phyloP scores from a whole-genome alignment of 257 asterid genomes.

The Fraxinus anomala region DNA sequence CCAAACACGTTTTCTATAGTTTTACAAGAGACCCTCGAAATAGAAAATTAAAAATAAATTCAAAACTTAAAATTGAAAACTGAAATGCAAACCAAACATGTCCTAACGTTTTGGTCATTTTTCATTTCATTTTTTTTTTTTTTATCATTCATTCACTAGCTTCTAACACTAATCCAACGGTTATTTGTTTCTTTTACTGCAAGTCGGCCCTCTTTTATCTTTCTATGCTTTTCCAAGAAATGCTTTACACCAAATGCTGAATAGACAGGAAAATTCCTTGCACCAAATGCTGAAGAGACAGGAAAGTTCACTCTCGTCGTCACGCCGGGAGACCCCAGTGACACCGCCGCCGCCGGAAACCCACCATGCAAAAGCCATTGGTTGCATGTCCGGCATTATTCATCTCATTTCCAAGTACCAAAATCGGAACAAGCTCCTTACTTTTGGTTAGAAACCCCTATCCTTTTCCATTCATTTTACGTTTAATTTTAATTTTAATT shows the following conservation, averaged over 20 bases:
- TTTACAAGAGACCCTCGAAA: too few species aligned
- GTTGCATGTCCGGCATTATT: constrained; percentile 86
- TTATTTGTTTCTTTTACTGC: constrained; percentile 22
- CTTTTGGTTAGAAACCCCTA: constrained; percentile 46
- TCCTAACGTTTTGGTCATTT: neutral
- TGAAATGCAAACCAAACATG: too few species aligned
- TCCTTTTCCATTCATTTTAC: neutral
- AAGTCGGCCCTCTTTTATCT: neutral
- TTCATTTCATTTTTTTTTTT: neutral
- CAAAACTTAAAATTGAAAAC: too few species aligned
- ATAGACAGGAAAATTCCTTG: neutral
- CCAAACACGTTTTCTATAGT: too few species aligned
- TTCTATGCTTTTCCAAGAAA: constrained; percentile 19
- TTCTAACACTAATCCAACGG: neutral
- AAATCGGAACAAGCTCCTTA: constrained; percentile 59
- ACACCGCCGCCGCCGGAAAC: constrained; percentile 57
- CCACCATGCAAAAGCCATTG: constrained; percentile 59
- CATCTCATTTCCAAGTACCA: constrained; percentile 69
- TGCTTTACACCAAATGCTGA: neutral
- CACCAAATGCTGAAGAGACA: constrained; percentile 65
- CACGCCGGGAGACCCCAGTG: constrained; percentile 57
- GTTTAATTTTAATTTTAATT: too few species aligned
- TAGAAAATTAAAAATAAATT: too few species aligned
- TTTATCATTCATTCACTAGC: neutral
- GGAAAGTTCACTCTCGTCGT: constrained; percentile 72